A percentile compares a stretch with the other conserved stretches of the same genome.
Conservation (phyloP, 768 basidiomycete genomes). For the Russula foetens region DNA sequence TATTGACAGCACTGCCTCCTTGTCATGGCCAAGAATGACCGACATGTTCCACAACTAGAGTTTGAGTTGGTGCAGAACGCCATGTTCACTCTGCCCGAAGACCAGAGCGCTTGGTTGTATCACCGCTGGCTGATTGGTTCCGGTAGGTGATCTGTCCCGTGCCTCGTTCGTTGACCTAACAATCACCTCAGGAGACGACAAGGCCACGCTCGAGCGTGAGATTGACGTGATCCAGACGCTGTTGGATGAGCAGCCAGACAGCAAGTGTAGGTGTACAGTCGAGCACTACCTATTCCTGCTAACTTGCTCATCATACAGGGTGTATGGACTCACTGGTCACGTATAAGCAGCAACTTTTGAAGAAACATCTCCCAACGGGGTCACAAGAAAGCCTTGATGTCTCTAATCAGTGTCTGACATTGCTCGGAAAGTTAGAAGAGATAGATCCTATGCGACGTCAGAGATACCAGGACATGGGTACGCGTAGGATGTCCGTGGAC, state of each 20-base stretch:
- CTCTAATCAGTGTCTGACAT: conserved; percentile 37
- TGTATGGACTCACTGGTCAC: conserved; percentile 88
- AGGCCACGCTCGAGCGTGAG: conserved; percentile 57
- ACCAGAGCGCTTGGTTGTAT: conserved; percentile 98
- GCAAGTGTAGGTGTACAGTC: conserved; percentile 60
- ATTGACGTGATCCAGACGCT: conserved; percentile 75
- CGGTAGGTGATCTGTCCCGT: conserved; percentile 37
- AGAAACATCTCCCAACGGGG: conserved; percentile 33
- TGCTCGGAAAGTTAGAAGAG: conserved; percentile 46
- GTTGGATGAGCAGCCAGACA: conserved; percentile 81
- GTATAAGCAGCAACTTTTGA: conserved; percentile 67
- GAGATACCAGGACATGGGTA: conserved; percentile 65
- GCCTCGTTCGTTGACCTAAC: background rate
- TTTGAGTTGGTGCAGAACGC: conserved; percentile 90
- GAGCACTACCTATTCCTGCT: background rate
- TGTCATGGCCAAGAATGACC: background rate
- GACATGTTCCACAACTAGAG: conserved; percentile 41
- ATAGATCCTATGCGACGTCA: conserved; percentile 59
- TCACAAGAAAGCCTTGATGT: conserved; percentile 26
- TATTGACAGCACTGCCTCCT: conserved; percentile 24
- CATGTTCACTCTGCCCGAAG: conserved; percentile 92
- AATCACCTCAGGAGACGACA: conserved; percentile 43
- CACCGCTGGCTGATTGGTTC: conserved; percentile 93
- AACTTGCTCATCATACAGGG: conserved; percentile 46
- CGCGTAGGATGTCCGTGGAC: conserved; percentile 19